These are phyloP conservation scores for Pseudohalonectria lignicola DNA, from an alignment of 2,329 filamentous ascomycete species.

Conservation along the genomic window DNA sequence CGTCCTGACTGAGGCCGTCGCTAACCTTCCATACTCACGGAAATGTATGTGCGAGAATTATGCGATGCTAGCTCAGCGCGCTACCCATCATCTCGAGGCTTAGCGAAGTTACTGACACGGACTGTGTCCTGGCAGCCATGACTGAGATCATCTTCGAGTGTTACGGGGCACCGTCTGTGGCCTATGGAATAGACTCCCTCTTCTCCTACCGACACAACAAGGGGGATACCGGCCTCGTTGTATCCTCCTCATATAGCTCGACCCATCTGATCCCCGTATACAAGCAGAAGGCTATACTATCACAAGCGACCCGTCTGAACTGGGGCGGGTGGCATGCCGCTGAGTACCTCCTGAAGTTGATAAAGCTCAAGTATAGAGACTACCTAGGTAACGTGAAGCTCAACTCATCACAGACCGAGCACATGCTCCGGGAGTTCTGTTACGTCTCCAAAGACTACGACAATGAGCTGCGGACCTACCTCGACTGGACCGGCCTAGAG, in stretches of 20 bases:
- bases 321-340: constrained; percentile 89
- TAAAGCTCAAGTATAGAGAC: constrained; percentile 77
- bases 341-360: constrained; percentile 83
- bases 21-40: constrained; percentile 78
- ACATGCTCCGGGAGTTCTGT: constrained; percentile 79
- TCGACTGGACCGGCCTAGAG: constrained; percentile 89
- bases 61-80: neutral
- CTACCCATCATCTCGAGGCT: neutral
- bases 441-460: constrained; percentile 83
- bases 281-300: constrained; percentile 72
- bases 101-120: neutral
- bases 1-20: constrained; percentile 91
- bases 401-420: constrained; percentile 75
- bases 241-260: constrained; percentile 86
- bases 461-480: constrained; percentile 59
- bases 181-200: constrained; percentile 91
- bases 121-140: constrained; percentile 53
- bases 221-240: constrained; percentile 74
- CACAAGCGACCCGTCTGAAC: constrained; percentile 79
- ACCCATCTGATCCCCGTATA: constrained; percentile 93
- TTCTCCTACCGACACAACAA: constrained; percentile 94
- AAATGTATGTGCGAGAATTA: constrained; percentile 52
- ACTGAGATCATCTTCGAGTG: constrained; percentile 96
- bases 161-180: constrained; percentile 79
- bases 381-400: constrained; percentile 60